A percentile compares a stretch with the other conserved stretches of the same genome.
phyloP scores from a whole-genome alignment of 2,329 filamentous ascomycete genomes.

The Aureobasidium vineae region DNA sequence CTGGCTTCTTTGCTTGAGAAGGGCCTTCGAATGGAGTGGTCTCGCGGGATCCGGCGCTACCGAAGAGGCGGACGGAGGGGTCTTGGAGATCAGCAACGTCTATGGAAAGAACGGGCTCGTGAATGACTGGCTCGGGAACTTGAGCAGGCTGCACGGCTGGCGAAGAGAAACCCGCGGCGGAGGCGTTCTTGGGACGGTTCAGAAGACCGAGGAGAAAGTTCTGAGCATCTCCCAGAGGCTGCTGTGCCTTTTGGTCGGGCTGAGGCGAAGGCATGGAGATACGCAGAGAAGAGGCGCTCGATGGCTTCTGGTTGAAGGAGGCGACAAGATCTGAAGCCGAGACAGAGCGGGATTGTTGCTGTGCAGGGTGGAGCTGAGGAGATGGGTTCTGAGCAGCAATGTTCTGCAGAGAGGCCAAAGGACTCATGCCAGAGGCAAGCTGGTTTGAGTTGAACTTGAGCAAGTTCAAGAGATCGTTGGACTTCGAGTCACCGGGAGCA shows the following conservation, averaged over 20 bases:
- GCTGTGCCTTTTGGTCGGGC: conserved; percentile 28
- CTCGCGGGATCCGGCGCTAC: conserved; percentile 33
- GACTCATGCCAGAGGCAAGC: conserved; percentile 35
- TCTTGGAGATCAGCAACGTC: conserved; percentile 28
- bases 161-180: conserved; percentile 31
- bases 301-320: conserved; percentile 52
- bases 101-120: conserved; percentile 41
- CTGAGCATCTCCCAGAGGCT: conserved; percentile 64
- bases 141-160: conserved; percentile 35
- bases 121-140: conserved; percentile 44
- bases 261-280: conserved; percentile 29
- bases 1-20: conserved; percentile 42
- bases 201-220: conserved; percentile 83
- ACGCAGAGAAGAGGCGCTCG: conserved; percentile 33
- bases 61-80: conserved; percentile 35
- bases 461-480: conserved; percentile 59
- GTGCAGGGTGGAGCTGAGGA: conserved; percentile 13
- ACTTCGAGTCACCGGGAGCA: conserved; percentile 27
- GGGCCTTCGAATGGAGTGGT: conserved; percentile 43
- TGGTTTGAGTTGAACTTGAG: conserved; percentile 61
- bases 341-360: conserved; percentile 35
- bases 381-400: conserved; percentile 28
- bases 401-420: conserved; percentile 41
- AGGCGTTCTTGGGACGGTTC: conserved; percentile 62
- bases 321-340: conserved; percentile 60